Conservation (phyloP, 2,329 filamentous ascomycete genomes). For the Teratosphaeria viscida region DNA sequence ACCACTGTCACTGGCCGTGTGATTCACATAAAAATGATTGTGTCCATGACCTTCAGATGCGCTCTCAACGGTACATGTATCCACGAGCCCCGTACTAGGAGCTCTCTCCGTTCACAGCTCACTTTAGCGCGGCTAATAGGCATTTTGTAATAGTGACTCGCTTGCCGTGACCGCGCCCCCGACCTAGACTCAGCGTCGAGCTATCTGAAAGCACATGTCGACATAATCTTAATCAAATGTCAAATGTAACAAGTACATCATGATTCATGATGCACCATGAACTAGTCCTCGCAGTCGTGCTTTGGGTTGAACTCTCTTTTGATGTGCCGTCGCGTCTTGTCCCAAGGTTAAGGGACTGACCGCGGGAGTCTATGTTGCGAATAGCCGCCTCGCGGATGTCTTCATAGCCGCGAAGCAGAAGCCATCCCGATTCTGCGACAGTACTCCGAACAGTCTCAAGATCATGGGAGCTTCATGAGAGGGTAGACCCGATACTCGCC, state of each 20-base stretch:
- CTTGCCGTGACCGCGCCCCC: not conserved
- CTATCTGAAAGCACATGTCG: not conserved
- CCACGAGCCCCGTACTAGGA: not conserved
- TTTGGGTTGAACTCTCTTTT: not conserved
- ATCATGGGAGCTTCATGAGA: not conserved
- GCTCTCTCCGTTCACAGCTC: not conserved
- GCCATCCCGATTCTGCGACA: not conserved
- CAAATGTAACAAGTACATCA: not conserved
- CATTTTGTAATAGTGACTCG: not conserved
- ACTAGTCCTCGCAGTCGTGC: not conserved
- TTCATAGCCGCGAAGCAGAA: not conserved
- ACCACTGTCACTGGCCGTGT: no score
- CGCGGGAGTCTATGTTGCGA: not conserved
- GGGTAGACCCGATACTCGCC: not conserved
- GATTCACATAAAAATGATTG: no score
- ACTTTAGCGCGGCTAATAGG: not conserved
- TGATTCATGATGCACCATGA: not conserved
- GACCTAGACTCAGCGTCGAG: not conserved
- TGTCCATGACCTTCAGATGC: no score
- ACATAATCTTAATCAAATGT: not conserved
- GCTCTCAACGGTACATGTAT: not conserved
- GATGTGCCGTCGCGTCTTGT: not conserved
- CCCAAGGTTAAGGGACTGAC: not conserved
- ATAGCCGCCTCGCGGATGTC: not conserved
- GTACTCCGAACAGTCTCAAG: not conserved